A percentile compares a stretch with the other conserved stretches of the same genome.
phyloP scores from a whole-genome alignment of 345 rosid species.

The Aquilaria yunnanensis region DNA sequence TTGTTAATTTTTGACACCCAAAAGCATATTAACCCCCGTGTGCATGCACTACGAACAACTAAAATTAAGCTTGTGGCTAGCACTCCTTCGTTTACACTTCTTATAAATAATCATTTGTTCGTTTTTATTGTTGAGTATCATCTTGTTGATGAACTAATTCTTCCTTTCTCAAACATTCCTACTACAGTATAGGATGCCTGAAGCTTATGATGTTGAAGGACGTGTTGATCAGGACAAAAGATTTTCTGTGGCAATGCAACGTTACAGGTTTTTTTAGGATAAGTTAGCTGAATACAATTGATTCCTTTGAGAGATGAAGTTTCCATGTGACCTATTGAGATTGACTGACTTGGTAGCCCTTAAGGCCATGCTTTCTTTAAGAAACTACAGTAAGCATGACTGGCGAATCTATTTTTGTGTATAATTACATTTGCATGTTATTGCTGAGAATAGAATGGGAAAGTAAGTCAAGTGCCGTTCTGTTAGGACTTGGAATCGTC shows the following conservation, averaged over 20 bases:
- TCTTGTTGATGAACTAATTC: slow-evolving; percentile 4
- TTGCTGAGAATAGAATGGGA: too few species aligned
- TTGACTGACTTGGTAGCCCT: background rate
- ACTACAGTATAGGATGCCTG: slow-evolving; percentile 88
- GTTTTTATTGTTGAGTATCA: background rate
- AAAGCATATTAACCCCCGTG: too few species aligned
- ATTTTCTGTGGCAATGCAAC: slow-evolving; percentile 85
- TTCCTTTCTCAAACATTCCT: slow-evolving; percentile 12
- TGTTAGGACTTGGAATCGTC: too few species aligned
- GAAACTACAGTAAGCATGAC: background rate
- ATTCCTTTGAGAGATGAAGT: background rate
- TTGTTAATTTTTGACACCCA: too few species aligned
- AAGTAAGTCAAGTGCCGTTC: too few species aligned
- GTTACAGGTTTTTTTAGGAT: slow-evolving; percentile 53
- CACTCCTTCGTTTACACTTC: too few species aligned
- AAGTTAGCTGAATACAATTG: background rate
- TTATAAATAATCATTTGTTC: background rate
- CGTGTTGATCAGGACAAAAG: slow-evolving; percentile 89
- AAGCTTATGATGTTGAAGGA: slow-evolving; percentile 90
- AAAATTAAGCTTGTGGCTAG: too few species aligned
- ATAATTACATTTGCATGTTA: too few species aligned
- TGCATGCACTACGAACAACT: too few species aligned
- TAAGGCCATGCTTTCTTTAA: slow-evolving; percentile 8
- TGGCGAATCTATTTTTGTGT: too few species aligned
- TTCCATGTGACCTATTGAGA: background rate